A percentile compares a stretch with the other conserved stretches of the same genome.
These are phyloP conservation scores for Herpotrichia juniperi DNA, from an alignment of 2,329 filamentous ascomycete species.

Conservation along the genomic window DNA sequence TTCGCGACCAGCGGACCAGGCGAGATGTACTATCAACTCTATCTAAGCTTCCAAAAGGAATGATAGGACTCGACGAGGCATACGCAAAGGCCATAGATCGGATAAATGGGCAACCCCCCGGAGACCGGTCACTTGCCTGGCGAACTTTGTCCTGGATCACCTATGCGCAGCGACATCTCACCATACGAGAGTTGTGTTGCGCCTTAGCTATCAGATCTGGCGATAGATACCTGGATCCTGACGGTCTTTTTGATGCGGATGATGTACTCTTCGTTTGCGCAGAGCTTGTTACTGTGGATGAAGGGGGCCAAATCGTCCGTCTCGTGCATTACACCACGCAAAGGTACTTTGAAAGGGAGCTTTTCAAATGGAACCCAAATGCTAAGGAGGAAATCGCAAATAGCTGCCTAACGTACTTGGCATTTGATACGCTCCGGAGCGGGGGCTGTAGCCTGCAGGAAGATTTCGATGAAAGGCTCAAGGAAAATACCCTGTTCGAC, in stretches of 20 bases:
- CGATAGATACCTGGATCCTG: constrained; percentile 8
- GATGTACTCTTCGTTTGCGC: constrained; percentile 26
- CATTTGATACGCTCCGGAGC: constrained; percentile 27
- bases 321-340: constrained; percentile 39
- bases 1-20: constrained; percentile 35
- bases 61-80: constrained; percentile 41
- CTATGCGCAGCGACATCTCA: constrained; percentile 17
- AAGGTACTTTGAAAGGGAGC: constrained; percentile 33
- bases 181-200: constrained; percentile 14
- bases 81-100: constrained; percentile 53
- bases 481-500: constrained; percentile 24
- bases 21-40: constrained; percentile 45
- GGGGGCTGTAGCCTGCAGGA: constrained; percentile 16
- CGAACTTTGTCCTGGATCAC: constrained; percentile 22
- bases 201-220: constrained; percentile 19
- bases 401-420: constrained; percentile 38
- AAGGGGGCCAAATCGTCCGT: constrained; percentile 29
- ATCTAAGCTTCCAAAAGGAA: constrained; percentile 33
- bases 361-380: constrained; percentile 25
- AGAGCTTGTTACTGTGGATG: constrained; percentile 39
- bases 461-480: constrained; percentile 21
- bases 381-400: constrained; percentile 24
- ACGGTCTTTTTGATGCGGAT: constrained; percentile 19
- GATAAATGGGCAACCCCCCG: constrained; percentile 47
- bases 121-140: constrained; percentile 45